Evolutionary conservation across 108 stramenopile species (phyloP).

Genomic region (Craspedostauros australis): DNA sequence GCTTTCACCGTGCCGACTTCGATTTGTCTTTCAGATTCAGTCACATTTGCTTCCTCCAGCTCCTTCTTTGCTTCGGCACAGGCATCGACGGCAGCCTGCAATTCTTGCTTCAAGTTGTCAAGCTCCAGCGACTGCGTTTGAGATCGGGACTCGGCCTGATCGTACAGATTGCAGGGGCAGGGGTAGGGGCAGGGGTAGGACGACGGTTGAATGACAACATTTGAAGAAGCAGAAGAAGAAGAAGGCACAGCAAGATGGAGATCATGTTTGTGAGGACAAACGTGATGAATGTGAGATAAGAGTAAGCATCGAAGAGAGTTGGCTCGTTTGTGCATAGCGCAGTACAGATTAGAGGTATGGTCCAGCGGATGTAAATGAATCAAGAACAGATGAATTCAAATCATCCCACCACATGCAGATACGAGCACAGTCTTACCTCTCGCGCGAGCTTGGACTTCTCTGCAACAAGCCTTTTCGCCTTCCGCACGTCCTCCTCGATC

Average conservation of each 20-base stretch:
- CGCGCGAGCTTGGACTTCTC: slow-evolving; percentile 54
- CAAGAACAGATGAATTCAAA: no score
- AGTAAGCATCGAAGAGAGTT: no score
- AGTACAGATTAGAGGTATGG: no score
- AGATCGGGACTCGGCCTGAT: slow-evolving; percentile 54
- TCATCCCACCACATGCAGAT: no score
- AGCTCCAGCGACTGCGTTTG: slow-evolving; percentile 76
- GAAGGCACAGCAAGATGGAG: neutral
- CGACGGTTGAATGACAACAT: neutral
- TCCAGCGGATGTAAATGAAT: no score
- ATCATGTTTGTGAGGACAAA: neutral
- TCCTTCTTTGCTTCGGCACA: slow-evolving; percentile 52
- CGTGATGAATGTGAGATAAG: neutral
- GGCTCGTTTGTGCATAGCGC: no score
- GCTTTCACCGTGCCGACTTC: slow-evolving; percentile 76
- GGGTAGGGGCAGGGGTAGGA: neutral
- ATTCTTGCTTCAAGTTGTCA: slow-evolving; percentile 65
- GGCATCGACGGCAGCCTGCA: slow-evolving; percentile 55
- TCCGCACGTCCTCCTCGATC: slow-evolving; percentile 56
- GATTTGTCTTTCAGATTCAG: slow-evolving; percentile 56
- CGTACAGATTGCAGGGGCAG: neutral
- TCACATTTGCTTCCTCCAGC: slow-evolving; percentile 51
- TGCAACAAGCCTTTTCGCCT: slow-evolving; percentile 57
- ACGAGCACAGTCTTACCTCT: slow-evolving; percentile 38
- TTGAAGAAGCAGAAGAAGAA: neutral